phyloP scores from a whole-genome alignment of 148 eudicot genomes.

The Heliosperma pusillum region DNA sequence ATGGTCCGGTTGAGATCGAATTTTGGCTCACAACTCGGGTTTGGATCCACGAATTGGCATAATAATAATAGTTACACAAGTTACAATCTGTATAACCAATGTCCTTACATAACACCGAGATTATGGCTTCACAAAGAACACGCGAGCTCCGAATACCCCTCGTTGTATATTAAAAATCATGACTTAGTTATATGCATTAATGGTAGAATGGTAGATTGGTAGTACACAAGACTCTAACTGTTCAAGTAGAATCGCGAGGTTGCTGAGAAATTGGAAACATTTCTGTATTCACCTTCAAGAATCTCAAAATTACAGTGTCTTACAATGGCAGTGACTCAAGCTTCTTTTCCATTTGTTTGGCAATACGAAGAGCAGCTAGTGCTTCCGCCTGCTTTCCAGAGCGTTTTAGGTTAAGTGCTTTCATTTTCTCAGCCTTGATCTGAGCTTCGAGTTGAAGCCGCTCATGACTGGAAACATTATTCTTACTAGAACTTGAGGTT shows the following conservation, averaged over 20 bases:
- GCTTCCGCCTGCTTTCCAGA: slow-evolving; percentile 92
- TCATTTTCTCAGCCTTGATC: slow-evolving; percentile 78
- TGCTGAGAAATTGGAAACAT: not conserved
- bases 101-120: not conserved
- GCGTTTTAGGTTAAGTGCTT: slow-evolving; percentile 71
- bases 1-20: too few relatives aligned
- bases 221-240: slow-evolving; percentile 1
- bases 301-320: not conserved
- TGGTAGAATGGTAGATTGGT: too few relatives aligned
- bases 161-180: not conserved
- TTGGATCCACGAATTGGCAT: too few relatives aligned
- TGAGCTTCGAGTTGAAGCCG: slow-evolving; percentile 55
- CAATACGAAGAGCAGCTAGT: slow-evolving; percentile 62
- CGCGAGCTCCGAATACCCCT: too few relatives aligned
- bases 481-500: slow-evolving; percentile 28
- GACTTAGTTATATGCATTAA: not conserved
- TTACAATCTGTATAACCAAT: too few relatives aligned
- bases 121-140: too few relatives aligned
- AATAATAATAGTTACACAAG: too few relatives aligned
- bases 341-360: slow-evolving; percentile 58
- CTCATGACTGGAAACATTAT: slow-evolving; percentile 36
- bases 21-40: too few relatives aligned
- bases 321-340: slow-evolving; percentile 22
- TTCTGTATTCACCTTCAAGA: not conserved
- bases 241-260: slow-evolving; percentile 24